phyloP scores from a whole-genome alignment of 2,329 filamentous ascomycete genomes.

The Dactylella cylindrospora region DNA sequence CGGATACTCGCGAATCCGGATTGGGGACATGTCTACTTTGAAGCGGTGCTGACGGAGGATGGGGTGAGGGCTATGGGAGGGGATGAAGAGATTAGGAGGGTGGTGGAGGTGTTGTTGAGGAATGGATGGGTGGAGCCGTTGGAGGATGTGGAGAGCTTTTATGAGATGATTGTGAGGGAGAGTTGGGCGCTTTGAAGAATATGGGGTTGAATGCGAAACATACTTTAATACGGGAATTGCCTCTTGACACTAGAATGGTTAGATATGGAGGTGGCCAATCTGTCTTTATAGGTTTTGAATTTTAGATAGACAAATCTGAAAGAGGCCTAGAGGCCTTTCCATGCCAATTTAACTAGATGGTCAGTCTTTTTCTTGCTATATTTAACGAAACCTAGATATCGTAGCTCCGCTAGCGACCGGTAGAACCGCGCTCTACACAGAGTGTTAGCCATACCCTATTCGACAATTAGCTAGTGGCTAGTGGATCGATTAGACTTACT shows the following conservation, averaged over 20 bases:
- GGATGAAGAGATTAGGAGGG: slow-evolving; percentile 23
- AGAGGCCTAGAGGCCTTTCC: slow-evolving; percentile 69
- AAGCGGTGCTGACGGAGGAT: slow-evolving; percentile 24
- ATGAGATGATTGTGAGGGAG: slow-evolving; percentile 15
- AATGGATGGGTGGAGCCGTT: slow-evolving; percentile 29
- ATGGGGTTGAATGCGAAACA: slow-evolving; percentile 2
- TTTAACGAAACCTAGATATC: slow-evolving; percentile 83
- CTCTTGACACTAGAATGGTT: neutral
- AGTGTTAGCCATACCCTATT: slow-evolving; percentile 47
- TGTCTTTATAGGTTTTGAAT: neutral
- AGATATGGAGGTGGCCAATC: too few relatives aligned
- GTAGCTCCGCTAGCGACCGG: slow-evolving; percentile 77
- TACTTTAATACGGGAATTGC: neutral
- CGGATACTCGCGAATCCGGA: slow-evolving; percentile 16
- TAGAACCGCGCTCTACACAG: slow-evolving; percentile 70
- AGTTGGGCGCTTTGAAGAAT: slow-evolving; percentile 24
- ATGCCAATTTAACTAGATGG: slow-evolving; percentile 79
- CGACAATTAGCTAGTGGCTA: slow-evolving; percentile 25
- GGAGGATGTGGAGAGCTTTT: slow-evolving; percentile 10
- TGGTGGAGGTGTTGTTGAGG: slow-evolving; percentile 28
- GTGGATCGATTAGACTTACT: slow-evolving; percentile 31
- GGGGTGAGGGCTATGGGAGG: slow-evolving; percentile 19
- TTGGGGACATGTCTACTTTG: slow-evolving; percentile 14
- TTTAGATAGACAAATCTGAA: neutral
- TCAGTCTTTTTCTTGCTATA: slow-evolving; percentile 87